phyloP scores from a whole-genome alignment of 805 yeast genomes.

The Barnettozyma wickerhamii region DNA sequence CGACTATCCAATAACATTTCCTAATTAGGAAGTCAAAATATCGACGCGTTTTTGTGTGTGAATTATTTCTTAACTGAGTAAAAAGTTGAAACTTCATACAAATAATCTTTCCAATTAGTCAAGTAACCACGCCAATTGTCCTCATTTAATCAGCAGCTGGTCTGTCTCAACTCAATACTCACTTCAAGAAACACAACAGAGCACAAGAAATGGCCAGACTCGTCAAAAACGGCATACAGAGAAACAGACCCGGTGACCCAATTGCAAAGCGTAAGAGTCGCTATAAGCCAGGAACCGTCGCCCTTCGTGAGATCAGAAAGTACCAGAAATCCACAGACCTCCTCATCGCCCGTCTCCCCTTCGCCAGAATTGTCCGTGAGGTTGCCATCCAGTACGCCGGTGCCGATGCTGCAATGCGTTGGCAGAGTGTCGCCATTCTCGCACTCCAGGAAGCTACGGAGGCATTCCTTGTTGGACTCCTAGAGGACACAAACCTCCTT shows the following conservation, averaged over 20 bases:
- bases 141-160: no score
- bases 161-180: no score
- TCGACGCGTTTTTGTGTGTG: no score
- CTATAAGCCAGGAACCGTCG: slow-evolving; percentile 61
- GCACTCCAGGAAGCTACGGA: slow-evolving; percentile 82
- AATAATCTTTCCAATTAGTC: no score
- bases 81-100: no score
- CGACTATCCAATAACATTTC: no score
- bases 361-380: slow-evolving; percentile 72
- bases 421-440: slow-evolving; percentile 76
- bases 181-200: neutral
- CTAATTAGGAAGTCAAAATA: no score
- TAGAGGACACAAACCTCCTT: slow-evolving; percentile 74
- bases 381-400: slow-evolving; percentile 57
- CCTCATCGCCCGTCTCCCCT: slow-evolving; percentile 66
- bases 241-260: slow-evolving; percentile 56
- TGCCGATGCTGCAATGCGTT: slow-evolving; percentile 36
- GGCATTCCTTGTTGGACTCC: slow-evolving; percentile 65
- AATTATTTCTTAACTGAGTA: no score
- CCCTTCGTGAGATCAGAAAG: slow-evolving; percentile 62
- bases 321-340: slow-evolving; percentile 68
- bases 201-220: neutral
- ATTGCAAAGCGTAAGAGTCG: slow-evolving; percentile 41
- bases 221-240: slow-evolving; percentile 7
- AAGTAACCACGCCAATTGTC: no score